Conservation (phyloP, 495 filamentous ascomycete species). For the Penicillium canariense region DNA sequence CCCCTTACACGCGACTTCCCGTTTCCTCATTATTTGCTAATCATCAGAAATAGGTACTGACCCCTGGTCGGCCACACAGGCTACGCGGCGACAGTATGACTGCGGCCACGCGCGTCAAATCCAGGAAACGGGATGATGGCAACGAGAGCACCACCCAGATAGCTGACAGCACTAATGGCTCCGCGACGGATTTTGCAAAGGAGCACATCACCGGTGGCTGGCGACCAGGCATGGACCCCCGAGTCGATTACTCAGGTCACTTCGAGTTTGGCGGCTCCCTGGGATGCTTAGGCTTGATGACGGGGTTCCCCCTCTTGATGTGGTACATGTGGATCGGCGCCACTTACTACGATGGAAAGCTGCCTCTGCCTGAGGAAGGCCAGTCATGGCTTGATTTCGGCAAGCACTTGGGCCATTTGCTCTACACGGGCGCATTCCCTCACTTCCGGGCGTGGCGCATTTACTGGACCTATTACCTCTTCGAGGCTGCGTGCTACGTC, state of each 20-base stretch:
- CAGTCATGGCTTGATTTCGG: slow-evolving; percentile 65
- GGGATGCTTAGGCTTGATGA: slow-evolving; percentile 74
- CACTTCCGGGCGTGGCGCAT: slow-evolving; percentile 71
- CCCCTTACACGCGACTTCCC: too few species aligned
- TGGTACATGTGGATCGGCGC: slow-evolving; percentile 98
- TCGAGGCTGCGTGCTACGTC: slow-evolving; percentile 73
- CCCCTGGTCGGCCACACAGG: too few species aligned
- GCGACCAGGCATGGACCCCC: slow-evolving; percentile 25
- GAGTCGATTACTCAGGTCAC: slow-evolving; percentile 50
- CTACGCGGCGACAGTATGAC: slow-evolving; percentile 1
- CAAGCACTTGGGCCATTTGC: slow-evolving; percentile 59
- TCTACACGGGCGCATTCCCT: slow-evolving; percentile 76
- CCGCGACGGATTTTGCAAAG: slow-evolving; percentile 5
- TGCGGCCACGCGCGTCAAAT: slow-evolving; percentile 1
- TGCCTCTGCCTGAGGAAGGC: slow-evolving; percentile 60
- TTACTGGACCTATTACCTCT: slow-evolving; percentile 82
- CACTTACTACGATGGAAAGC: slow-evolving; percentile 77
- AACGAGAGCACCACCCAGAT: background rate
- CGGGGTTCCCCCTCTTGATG: slow-evolving; percentile 86
- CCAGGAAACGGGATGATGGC: slow-evolving; percentile 5
- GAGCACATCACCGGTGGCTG: slow-evolving; percentile 24
- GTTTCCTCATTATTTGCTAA: too few species aligned
- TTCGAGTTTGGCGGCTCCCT: slow-evolving; percentile 85
- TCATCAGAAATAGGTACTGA: too few species aligned
- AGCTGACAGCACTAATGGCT: background rate